Evolutionary conservation across 1,139 yeast species (phyloP).

Genomic region (Taiozyma onychis): DNA sequence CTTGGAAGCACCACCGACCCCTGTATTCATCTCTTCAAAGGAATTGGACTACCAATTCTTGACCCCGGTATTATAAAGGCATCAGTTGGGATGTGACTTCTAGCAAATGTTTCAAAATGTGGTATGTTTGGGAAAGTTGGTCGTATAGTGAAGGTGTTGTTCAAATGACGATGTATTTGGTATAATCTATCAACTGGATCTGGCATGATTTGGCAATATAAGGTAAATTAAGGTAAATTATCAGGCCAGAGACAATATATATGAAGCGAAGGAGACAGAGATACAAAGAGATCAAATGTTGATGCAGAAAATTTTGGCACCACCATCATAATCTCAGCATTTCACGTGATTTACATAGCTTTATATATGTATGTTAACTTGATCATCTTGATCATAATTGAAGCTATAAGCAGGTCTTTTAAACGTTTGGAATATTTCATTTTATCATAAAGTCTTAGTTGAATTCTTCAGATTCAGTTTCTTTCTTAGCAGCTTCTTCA

Average conservation of each 20-base stretch:
- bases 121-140: neutral
- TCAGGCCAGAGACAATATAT: neutral
- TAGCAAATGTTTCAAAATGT: neutral
- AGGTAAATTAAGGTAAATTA: too few species aligned
- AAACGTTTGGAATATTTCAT: neutral
- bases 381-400: neutral
- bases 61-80: neutral
- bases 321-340: neutral
- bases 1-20: too few species aligned
- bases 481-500: too few species aligned
- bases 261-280: neutral
- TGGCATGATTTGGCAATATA: neutral
- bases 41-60: neutral
- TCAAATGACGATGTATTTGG: neutral
- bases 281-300: neutral
- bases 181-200: neutral
- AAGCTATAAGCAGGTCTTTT: neutral
- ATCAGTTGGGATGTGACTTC: neutral
- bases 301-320: neutral
- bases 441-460: neutral
- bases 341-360: neutral
- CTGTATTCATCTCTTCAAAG: neutral
- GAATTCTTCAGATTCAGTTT: neutral
- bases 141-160: neutral
- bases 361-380: neutral